A percentile compares a stretch with the other conserved stretches of the same genome.
Conservation (phyloP, 169 alveolate genomes). For the Cryptosporidium sp. region DNA sequence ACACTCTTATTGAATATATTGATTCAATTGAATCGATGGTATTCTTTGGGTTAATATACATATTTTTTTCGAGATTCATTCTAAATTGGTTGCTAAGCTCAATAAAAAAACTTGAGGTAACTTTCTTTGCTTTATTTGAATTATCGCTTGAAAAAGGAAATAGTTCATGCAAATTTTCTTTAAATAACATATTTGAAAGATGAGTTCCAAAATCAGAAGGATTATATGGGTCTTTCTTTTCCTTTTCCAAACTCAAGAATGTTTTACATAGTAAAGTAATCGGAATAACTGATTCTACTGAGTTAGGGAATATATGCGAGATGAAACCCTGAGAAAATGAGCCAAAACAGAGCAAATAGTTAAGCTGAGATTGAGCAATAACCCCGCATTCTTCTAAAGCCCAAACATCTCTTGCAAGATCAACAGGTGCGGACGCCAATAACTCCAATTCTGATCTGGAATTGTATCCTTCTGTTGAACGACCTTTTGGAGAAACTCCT, state of each 20-base stretch:
- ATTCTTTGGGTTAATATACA: constrained; percentile 30
- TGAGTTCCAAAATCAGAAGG: constrained; percentile 26
- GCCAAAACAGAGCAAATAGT: constrained; percentile 53
- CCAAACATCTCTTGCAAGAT: constrained; percentile 49
- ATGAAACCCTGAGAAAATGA: constrained; percentile 54
- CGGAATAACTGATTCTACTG: constrained; percentile 56
- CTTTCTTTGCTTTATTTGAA: constrained; percentile 11
- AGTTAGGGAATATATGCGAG: constrained; percentile 36
- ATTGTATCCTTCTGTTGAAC: constrained; percentile 15
- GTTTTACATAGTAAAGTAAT: constrained; percentile 54
- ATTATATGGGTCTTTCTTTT: constrained; percentile 22
- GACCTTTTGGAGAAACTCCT: constrained; percentile 50
- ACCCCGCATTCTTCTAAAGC: constrained; percentile 56
- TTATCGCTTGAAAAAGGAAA: constrained; percentile 34
- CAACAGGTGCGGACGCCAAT: constrained; percentile 14
- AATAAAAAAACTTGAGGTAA: constrained; percentile 18
- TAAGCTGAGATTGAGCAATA: constrained; percentile 14
- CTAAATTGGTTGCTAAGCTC: constrained; percentile 39
- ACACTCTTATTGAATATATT: constrained; percentile 24
- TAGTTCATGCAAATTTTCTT: neutral
- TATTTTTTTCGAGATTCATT: constrained; percentile 46
- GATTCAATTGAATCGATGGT: constrained; percentile 27
- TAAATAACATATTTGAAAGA: constrained; percentile 15
- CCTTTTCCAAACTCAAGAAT: constrained; percentile 28
- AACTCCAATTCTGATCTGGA: constrained; percentile 32